Evolutionary conservation across 108 stramenopile genomes (phyloP), one percentile per base, ranked within the genome.

Genomic region (Cyclotella cryptica): DNA sequence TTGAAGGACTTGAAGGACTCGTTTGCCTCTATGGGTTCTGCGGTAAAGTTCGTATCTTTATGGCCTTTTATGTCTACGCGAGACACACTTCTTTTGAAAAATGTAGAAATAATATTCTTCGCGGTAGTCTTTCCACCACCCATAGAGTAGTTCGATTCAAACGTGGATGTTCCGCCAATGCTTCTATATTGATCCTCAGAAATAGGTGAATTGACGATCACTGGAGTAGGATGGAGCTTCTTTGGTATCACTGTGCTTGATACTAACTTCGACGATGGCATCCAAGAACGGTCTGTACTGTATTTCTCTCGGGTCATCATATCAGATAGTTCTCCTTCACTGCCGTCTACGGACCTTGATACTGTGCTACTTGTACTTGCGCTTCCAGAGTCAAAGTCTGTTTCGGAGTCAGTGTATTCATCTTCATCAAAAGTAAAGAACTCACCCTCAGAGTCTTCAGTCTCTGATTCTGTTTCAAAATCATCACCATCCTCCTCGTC

Each of bases 301-400:
- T n/a, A 45, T 14, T 19, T 18, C 7, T 53, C 52, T 19, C 11
- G 15, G 52, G 7, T 19, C 7, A 53, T n/a, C 52, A 53, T 53
- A n/a, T 53, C 52, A 53, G 52, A n/a, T 18, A 53, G 11, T 19
- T 53, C 52, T 14, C n/a, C 52, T 14, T 53, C 52, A 19, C n/a
- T 19, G 22, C 30, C 58, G 11, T 59, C 27, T 9, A 9, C 22
- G 29, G 24, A 29, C 9, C 30, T 7, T n/a, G 53, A n/a, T n/a
- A 19, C 53, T n/a, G 58, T 30, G 58, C 58, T 59, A 18, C 58
- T 59, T 7, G 58, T 59, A 11, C 28, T 59, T 59, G 58, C 58
- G 29, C 58, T 59, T 10, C 27, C 58, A 28, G 58, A 59, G 18
- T 59, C 58, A 59, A 29, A 59, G 58, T 26, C 58, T 13, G 9